phyloP scores from a whole-genome alignment of 805 yeast genomes.

The Cyberlindnera euphorbiae region DNA sequence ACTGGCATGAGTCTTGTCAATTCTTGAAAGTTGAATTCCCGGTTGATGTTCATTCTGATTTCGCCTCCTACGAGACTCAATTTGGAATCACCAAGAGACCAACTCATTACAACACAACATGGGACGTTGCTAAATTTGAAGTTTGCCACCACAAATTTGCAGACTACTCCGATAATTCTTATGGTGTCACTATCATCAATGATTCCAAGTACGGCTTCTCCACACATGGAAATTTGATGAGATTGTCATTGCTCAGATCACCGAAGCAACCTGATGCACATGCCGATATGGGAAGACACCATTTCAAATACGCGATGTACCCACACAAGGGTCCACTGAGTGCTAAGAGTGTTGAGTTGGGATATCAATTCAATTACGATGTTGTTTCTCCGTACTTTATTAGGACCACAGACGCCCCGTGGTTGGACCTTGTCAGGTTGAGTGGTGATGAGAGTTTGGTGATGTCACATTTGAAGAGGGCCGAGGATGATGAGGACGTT shows the following conservation, averaged over 20 bases:
- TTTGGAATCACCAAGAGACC: slow-evolving; percentile 90
- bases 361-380: slow-evolving; percentile 71
- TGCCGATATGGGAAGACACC: slow-evolving; percentile 90
- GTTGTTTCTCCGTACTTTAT: slow-evolving; percentile 20
- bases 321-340: slow-evolving; percentile 76
- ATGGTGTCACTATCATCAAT: slow-evolving; percentile 83
- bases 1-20: slow-evolving; percentile 85
- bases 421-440: slow-evolving; percentile 31
- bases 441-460: slow-evolving; percentile 54
- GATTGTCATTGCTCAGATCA: slow-evolving; percentile 80
- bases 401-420: slow-evolving; percentile 16
- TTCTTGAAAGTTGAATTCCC: slow-evolving; percentile 95
- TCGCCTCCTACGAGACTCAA: slow-evolving; percentile 88
- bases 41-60: slow-evolving; percentile 69
- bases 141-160: slow-evolving; percentile 93
- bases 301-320: slow-evolving; percentile 73
- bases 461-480: slow-evolving; percentile 76
- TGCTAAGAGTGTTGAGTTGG: slow-evolving; percentile 63
- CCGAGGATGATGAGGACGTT: slow-evolving; percentile 69
- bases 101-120: slow-evolving; percentile 88
- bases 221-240: slow-evolving; percentile 87
- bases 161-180: slow-evolving; percentile 79
- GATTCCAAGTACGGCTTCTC: slow-evolving; percentile 89
- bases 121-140: slow-evolving; percentile 97
- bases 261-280: slow-evolving; percentile 93